These are phyloP conservation scores for Thielaviopsis euricoi DNA, from an alignment of 2,329 filamentous ascomycete genomes.

Conservation along the genomic window DNA sequence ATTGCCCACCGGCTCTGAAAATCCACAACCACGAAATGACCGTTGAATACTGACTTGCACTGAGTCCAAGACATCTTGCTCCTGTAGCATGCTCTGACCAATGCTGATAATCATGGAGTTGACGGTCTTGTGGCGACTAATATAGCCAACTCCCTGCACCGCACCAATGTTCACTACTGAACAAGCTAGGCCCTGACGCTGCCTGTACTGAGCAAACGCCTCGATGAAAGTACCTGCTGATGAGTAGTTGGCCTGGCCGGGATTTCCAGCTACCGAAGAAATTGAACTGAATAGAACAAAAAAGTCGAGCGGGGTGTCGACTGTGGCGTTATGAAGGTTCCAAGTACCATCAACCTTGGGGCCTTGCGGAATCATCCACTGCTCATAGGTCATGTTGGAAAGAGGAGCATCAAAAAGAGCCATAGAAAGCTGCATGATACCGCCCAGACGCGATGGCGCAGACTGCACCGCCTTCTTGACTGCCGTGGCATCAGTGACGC, in stretches of 20 bases:
- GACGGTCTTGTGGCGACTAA: constrained; percentile 17
- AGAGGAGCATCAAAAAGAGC: not conserved
- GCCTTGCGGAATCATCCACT: constrained; percentile 16
- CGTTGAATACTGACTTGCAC: not conserved
- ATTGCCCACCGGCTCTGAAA: not conserved
- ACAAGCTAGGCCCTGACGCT: constrained; percentile 19
- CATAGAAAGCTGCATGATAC: not conserved
- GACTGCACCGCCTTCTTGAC: constrained; percentile 15
- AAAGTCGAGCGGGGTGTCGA: constrained; percentile 19
- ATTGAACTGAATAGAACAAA: constrained; percentile 23
- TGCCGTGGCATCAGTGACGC: constrained; percentile 17
- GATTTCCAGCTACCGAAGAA: constrained; percentile 19
- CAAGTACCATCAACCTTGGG: constrained; percentile 22
- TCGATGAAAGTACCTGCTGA: constrained; percentile 26
- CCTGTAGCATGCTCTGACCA: constrained; percentile 12
- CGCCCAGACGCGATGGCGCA: not conserved
- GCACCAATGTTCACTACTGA: constrained; percentile 21
- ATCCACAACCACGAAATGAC: not conserved
- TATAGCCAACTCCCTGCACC: constrained; percentile 23
- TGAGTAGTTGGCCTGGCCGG: constrained; percentile 26
- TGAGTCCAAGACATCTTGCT: constrained; percentile 14
- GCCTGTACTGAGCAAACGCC: constrained; percentile 21
- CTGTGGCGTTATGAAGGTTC: constrained; percentile 20
- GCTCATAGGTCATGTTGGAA: constrained; percentile 19
- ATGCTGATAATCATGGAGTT: constrained; percentile 4